Evolutionary conservation across 257 asterid genomes (phyloP), one percentile per base, ranked within the genome.

Genomic region (Hygrophila difformis): DNA sequence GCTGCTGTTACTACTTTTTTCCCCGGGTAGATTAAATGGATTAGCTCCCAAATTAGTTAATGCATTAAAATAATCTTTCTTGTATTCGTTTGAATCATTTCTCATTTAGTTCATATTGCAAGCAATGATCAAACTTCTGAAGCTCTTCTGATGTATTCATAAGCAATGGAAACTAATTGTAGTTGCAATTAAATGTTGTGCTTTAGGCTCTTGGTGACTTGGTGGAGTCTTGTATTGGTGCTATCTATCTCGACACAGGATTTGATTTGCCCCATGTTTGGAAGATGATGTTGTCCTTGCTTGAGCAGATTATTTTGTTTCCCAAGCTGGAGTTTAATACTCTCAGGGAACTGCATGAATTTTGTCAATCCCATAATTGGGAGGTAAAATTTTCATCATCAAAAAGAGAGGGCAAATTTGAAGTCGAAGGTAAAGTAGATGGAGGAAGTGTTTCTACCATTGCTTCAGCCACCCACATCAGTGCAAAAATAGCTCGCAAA

Each of bases 161-260:
- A 62, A 55, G 66, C 39, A 57, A 45, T 49, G 49, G 53, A 18
- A 47, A 43, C 55, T 68, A 39, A 69, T 39, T 26, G 57, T 55
- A 47, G 36, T 39, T 47, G 36, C 65, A 28, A 60, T 60, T 50
- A 29, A 44, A 29, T 54, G 1, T 23, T 5, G 67, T 60, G 58
- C 45, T 77, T 56, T 79, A 91, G 98, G 96, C 70, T 44, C 95
- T 91, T 39, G 98, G 98, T 50, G 98, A 91, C 68, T 45, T 91
- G 68, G 89, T 91, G 69, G 96, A 91, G 72, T 91, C 98, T 61
- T 75, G 84, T 66, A 65, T 77, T 52, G 98, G 98, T 39, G 96
- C 96, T 46, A 48, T 86, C 47, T 81, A 66, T 56, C 93, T 91
- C 20, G 96, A 91, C 72, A 47, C 92, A 0, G 89, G 96, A 43